These are phyloP conservation scores for Opeltia flavorubescens DNA, from an alignment of 495 filamentous ascomycete genomes.

Conservation along the genomic window DNA sequence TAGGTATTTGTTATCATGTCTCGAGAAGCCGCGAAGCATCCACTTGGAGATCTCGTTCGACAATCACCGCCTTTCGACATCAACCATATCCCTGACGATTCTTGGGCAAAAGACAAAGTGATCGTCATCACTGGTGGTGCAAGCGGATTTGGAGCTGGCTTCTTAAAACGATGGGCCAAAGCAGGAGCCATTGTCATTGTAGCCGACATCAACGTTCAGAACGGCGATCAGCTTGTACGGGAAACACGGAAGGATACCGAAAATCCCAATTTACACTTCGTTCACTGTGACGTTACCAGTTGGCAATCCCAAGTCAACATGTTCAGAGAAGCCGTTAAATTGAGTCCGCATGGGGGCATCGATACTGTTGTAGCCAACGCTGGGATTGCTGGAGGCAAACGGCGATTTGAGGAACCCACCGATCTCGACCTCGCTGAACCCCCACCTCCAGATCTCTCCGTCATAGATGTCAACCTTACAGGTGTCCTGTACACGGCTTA, in stretches of 20 bases:
- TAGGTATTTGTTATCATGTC: not conserved
- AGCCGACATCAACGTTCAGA: conserved; percentile 28
- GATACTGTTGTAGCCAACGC: conserved; percentile 53
- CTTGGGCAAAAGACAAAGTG: conserved; percentile 24
- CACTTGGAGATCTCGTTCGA: conserved; percentile 7
- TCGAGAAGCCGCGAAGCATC: conserved; percentile 3
- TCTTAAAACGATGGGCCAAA: conserved; percentile 28
- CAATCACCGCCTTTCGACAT: conserved; percentile 15
- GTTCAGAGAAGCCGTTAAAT: conserved; percentile 37
- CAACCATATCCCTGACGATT: conserved; percentile 3
- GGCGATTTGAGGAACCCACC: conserved; percentile 8
- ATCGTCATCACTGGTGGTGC: conserved; percentile 39
- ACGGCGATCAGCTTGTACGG: conserved; percentile 23
- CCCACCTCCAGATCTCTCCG: conserved; percentile 35
- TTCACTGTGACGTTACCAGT: conserved; percentile 40
- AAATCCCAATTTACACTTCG: conserved; percentile 31
- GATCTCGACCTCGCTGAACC: conserved; percentile 27
- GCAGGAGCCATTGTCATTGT: conserved; percentile 31
- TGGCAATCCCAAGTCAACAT: conserved; percentile 48
- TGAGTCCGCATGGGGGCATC: conserved; percentile 40
- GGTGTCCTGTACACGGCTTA: conserved; percentile 52
- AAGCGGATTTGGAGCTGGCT: conserved; percentile 31
- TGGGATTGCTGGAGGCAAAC: conserved; percentile 29
- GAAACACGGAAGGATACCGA: conserved; percentile 20
- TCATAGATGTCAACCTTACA: conserved; percentile 44